These are phyloP conservation scores for Beauveria pseudobassiana DNA, from an alignment of 2,329 filamentous ascomycete species.

Conservation along the genomic window DNA sequence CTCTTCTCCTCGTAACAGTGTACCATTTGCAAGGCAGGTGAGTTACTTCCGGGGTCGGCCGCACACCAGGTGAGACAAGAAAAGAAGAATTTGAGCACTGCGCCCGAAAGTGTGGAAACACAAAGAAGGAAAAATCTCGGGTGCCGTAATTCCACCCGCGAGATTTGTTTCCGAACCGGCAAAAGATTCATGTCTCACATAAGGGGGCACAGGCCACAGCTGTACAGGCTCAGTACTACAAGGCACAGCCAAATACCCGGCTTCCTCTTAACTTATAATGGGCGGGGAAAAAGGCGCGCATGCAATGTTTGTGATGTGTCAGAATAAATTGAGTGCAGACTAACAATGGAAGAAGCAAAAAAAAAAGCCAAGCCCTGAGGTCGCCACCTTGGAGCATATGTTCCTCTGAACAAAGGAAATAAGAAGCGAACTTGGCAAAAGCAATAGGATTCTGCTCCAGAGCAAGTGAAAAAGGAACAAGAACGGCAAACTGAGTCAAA, in stretches of 20 bases:
- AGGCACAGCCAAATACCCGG: background rate
- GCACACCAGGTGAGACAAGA: background rate
- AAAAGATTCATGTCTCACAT: conserved; percentile 7
- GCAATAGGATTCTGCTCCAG: background rate
- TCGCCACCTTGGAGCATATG: conserved; percentile 13
- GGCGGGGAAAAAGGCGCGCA: background rate
- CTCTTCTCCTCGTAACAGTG: background rate
- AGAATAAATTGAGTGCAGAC: conserved; percentile 12
- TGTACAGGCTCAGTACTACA: background rate
- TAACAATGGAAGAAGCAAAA: conserved; percentile 15
- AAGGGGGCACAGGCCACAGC: no score
- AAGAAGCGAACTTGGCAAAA: background rate
- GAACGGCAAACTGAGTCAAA: background rate
- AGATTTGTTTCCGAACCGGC: background rate
- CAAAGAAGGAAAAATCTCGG: background rate
- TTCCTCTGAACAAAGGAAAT: conserved; percentile 3
- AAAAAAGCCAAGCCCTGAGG: conserved; percentile 8
- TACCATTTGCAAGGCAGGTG: no score
- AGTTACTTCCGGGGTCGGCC: background rate
- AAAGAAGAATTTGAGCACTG: background rate
- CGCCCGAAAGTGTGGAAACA: background rate
- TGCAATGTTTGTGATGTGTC: conserved; percentile 6
- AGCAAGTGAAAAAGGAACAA: background rate
- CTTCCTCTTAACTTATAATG: background rate
- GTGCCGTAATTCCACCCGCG: background rate